phyloP scores from a whole-genome alignment of 768 basidiomycete genomes.

The Pholiota microspora region DNA sequence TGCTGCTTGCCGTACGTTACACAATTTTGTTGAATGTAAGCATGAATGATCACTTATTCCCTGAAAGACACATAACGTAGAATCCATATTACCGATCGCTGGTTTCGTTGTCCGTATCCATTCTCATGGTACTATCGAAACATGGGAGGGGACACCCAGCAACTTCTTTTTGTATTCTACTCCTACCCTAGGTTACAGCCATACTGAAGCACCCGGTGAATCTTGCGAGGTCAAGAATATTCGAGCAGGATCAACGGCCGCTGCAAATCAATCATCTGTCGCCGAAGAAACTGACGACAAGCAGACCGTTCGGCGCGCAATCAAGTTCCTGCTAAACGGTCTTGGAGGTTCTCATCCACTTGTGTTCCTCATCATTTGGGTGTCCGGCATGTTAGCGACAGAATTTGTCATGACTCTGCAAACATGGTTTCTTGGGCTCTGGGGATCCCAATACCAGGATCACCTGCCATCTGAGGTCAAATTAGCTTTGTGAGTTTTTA shows the following conservation, averaged over 20 bases:
- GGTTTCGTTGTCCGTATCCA: background rate
- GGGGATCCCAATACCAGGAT: slow-evolving; percentile 34
- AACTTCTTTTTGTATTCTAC: background rate
- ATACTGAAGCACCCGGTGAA: background rate
- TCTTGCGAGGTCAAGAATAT: background rate
- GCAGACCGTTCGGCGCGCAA: background rate
- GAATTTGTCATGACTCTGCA: background rate
- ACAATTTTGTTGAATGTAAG: background rate
- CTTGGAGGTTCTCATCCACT: background rate
- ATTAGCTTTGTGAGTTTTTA: slow-evolving; percentile 23
- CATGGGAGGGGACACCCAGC: background rate
- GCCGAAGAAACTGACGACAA: background rate
- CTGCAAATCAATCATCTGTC: background rate
- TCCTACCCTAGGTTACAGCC: background rate
- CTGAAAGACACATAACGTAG: background rate
- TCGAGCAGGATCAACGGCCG: background rate
- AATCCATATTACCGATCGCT: background rate
- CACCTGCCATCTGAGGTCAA: slow-evolving; percentile 26
- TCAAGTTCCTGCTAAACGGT: background rate
- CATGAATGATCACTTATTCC: background rate
- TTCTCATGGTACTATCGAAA: background rate
- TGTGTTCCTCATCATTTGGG: background rate
- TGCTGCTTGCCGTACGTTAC: slow-evolving; percentile 66
- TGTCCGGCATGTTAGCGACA: background rate
- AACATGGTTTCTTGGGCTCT: background rate